Evolutionary conservation across 805 yeast genomes (phyloP), one percentile per base, ranked within the genome.

Genomic region (Trichomonascus vanleenenianus): DNA sequence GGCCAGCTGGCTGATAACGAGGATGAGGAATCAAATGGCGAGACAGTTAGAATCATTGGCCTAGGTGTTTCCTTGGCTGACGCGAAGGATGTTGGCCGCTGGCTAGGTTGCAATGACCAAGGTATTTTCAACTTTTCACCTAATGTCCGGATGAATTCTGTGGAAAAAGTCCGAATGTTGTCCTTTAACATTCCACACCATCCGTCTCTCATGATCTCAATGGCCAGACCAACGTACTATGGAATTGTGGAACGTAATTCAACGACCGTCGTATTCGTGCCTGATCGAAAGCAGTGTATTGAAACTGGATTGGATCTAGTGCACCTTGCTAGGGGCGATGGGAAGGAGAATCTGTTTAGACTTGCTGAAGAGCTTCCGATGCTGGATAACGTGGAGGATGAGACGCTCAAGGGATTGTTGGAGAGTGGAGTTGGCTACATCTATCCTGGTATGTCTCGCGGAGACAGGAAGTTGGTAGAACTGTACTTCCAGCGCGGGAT

Each of bases 41-140:
- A 36, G 9, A 49, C 46, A 9, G 52, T 77, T 4, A 66, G 97
- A 51, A 61, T 88, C 20, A 75, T 91, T n/a, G 89, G 78, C 0
- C 65, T 91, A 19, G 71, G 85, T 0, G 71, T 78, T 0, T 78
- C 95, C 1, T 60, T 91, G 34, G 78, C 93, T 0, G 84, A 81
- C 57, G 85, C 83, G 2, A 71, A 77, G 43, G 96, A 86, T 52
- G 63, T 89, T 47, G 91, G 85, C 1, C 85, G 82, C 44, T 93
- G 97, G 96, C 63, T 93, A 25, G 95, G 93, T 2, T 81, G 83
- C 20, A 54, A 72, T 1, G 81, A 78, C 55, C 52, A 55, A 15
- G 70, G 78, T 41, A 70, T 81, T 4, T 86, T 71, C 67, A 88
- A 87, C 56, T 88, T 83, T 59, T 73, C 78, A 14, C 80, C 94